phyloP scores from a whole-genome alignment of 1,284 basidiomycete species.

The Cryptococcus deneoformans region DNA sequence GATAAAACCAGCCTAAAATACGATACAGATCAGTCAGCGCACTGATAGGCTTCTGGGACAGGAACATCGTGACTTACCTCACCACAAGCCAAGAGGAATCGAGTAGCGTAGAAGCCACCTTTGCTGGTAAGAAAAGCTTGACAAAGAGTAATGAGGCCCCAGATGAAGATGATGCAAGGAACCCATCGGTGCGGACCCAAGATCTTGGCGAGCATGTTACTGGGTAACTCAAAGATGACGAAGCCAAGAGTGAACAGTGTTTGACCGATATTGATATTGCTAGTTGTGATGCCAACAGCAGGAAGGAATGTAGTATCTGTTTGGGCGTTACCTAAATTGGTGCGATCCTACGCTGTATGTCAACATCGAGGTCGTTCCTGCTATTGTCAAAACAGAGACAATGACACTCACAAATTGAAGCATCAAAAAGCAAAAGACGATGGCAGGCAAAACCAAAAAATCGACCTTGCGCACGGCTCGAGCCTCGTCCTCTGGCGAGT shows the following conservation, averaged over 20 bases:
- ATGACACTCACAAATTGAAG: slow-evolving; percentile 17
- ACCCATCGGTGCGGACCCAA: slow-evolving; percentile 19
- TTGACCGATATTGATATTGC: slow-evolving; percentile 19
- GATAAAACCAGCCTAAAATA: not conserved
- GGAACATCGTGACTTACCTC: slow-evolving; percentile 6
- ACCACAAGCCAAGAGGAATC: slow-evolving; percentile 17
- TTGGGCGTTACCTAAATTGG: slow-evolving; percentile 18
- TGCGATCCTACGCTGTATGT: slow-evolving; percentile 6
- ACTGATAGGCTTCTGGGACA: not conserved
- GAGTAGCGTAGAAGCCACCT: slow-evolving; percentile 15
- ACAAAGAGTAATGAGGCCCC: slow-evolving; percentile 18
- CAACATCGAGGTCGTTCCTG: not conserved
- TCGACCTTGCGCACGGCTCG: slow-evolving; percentile 8
- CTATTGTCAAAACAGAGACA: not conserved
- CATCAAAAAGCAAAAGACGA: slow-evolving; percentile 18
- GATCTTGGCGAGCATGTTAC: slow-evolving; percentile 14
- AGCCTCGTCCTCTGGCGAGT: slow-evolving; percentile 11
- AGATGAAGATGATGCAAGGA: slow-evolving; percentile 17
- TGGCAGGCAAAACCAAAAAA: slow-evolving; percentile 10
- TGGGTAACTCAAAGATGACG: slow-evolving; percentile 18
- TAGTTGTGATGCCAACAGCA: slow-evolving; percentile 13
- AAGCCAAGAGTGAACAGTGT: slow-evolving; percentile 22
- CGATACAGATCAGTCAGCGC: not conserved
- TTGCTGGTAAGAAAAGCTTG: slow-evolving; percentile 16
- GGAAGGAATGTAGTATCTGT: slow-evolving; percentile 12